Percentiles rank a stretch among this genome's conserved stretches.
Conservation (phyloP, 495 filamentous ascomycete genomes). For the Talaromyces ruber region DNA sequence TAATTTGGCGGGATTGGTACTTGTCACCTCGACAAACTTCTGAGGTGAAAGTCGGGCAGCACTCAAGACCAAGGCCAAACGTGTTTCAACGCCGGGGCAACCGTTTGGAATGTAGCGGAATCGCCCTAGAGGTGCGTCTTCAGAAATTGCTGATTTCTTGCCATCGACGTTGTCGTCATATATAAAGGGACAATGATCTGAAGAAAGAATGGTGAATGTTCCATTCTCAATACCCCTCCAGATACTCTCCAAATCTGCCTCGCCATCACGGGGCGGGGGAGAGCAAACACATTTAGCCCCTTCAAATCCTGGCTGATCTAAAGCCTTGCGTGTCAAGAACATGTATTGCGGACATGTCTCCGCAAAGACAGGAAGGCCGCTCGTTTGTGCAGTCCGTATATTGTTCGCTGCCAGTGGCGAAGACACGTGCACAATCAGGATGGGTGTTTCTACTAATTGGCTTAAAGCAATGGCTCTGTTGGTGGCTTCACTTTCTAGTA, state of each 20-base stretch:
- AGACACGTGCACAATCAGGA: slow-evolving; percentile 52
- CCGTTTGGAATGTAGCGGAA: slow-evolving; percentile 52
- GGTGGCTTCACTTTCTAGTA: slow-evolving; percentile 50
- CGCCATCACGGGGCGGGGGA: slow-evolving; percentile 28
- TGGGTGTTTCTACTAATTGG: slow-evolving; percentile 45
- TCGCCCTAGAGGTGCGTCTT: slow-evolving; percentile 34
- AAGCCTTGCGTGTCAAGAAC: slow-evolving; percentile 45
- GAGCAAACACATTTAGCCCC: slow-evolving; percentile 46
- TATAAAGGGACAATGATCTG: slow-evolving; percentile 45
- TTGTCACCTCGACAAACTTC: slow-evolving; percentile 51
- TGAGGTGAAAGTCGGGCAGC: slow-evolving; percentile 39
- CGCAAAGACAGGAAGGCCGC: slow-evolving; percentile 47
- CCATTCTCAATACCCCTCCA: slow-evolving; percentile 38
- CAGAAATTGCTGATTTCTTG: slow-evolving; percentile 35
- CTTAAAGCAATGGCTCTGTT: slow-evolving; percentile 49
- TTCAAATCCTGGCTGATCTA: slow-evolving; percentile 41
- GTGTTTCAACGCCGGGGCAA: slow-evolving; percentile 51
- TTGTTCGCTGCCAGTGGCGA: slow-evolving; percentile 39
- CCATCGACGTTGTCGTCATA: slow-evolving; percentile 41
- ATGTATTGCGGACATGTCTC: slow-evolving; percentile 62
- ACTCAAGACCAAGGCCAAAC: slow-evolving; percentile 29
- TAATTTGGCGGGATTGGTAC: slow-evolving; percentile 51
- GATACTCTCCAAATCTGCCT: slow-evolving; percentile 30
- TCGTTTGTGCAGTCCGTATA: slow-evolving; percentile 47
- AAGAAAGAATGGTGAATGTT: slow-evolving; percentile 37